Evolutionary conservation across 2,329 filamentous ascomycete genomes (phyloP).

Genomic region (Cercospora zeae-maydis): DNA sequence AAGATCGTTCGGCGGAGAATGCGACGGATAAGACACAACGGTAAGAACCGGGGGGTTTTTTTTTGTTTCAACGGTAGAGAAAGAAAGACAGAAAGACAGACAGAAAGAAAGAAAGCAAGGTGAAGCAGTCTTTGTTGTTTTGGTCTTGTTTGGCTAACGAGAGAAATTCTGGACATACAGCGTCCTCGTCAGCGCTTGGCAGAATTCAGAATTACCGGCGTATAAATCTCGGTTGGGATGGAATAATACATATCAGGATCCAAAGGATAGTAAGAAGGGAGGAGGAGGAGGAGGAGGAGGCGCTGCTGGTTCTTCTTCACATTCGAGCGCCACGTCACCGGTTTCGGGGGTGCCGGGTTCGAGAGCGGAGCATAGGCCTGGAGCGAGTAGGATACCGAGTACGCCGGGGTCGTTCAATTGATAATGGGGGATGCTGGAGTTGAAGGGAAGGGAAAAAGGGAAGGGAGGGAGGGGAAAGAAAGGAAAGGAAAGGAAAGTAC

Average conservation of each 20-base stretch:
- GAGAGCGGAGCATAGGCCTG: slow-evolving; percentile 13
- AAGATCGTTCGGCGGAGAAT: slow-evolving; percentile 63
- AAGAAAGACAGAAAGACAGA: no score
- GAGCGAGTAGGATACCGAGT: slow-evolving; percentile 13
- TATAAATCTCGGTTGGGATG: slow-evolving; percentile 38
- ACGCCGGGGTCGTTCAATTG: slow-evolving; percentile 15
- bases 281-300: background rate
- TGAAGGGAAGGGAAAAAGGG: no score
- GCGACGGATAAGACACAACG: slow-evolving; percentile 72
- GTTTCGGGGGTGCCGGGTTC: slow-evolving; percentile 5
- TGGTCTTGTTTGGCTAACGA: background rate
- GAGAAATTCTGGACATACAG: background rate
- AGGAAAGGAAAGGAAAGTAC: no score
- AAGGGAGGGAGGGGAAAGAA: no score
- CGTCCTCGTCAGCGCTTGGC: slow-evolving; percentile 52
- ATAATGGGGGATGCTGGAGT: background rate
- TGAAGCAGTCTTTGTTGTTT: no score
- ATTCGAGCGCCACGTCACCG: slow-evolving; percentile 5
- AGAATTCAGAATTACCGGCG: slow-evolving; percentile 38
- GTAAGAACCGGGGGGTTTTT: no score
- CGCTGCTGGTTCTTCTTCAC: background rate
- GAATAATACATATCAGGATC: slow-evolving; percentile 27
- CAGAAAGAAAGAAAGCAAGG: no score
- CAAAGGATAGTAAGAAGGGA: background rate
- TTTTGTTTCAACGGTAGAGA: no score